Conservation (phyloP, 257 asterid species). For the Solanum peruvianum region DNA sequence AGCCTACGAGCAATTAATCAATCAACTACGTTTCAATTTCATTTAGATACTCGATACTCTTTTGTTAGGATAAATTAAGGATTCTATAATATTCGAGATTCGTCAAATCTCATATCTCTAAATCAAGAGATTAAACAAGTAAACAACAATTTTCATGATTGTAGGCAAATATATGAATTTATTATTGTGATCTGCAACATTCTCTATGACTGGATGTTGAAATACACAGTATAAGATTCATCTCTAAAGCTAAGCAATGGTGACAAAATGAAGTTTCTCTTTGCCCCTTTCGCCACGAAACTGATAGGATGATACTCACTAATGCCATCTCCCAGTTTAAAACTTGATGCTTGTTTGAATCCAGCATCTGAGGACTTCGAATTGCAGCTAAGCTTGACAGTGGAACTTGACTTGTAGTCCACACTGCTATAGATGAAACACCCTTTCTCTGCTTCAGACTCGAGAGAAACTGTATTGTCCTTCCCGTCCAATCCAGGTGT, state of each 20-base stretch:
- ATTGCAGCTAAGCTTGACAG: constrained; percentile 36
- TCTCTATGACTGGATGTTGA: constrained; percentile 12
- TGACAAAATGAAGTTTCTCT: constrained; percentile 40
- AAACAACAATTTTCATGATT: neutral
- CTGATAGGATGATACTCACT: constrained; percentile 70
- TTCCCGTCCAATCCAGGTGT: constrained; percentile 31
- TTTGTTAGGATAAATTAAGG: neutral
- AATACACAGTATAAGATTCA: constrained; percentile 82
- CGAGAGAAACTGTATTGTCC: constrained; percentile 33
- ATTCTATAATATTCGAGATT: neutral
- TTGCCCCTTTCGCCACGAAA: constrained; percentile 59
- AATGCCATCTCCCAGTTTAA: constrained; percentile 36
- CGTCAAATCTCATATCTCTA: neutral
- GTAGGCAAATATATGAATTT: neutral
- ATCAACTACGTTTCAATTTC: neutral
- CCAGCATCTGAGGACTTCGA: constrained; percentile 12
- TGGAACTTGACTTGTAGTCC: constrained; percentile 7
- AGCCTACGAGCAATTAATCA: neutral
- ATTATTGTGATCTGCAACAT: neutral
- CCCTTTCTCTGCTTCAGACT: constrained; percentile 29
- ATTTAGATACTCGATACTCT: neutral
- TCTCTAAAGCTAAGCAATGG: constrained; percentile 71
- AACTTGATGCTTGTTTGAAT: constrained; percentile 44
- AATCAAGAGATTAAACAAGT: neutral
- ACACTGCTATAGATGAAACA: constrained; percentile 31